A percentile compares a stretch with the other conserved stretches of the same genome.
These are phyloP conservation scores for Poronia punctata DNA, from an alignment of 495 filamentous ascomycete species.

Conservation along the genomic window DNA sequence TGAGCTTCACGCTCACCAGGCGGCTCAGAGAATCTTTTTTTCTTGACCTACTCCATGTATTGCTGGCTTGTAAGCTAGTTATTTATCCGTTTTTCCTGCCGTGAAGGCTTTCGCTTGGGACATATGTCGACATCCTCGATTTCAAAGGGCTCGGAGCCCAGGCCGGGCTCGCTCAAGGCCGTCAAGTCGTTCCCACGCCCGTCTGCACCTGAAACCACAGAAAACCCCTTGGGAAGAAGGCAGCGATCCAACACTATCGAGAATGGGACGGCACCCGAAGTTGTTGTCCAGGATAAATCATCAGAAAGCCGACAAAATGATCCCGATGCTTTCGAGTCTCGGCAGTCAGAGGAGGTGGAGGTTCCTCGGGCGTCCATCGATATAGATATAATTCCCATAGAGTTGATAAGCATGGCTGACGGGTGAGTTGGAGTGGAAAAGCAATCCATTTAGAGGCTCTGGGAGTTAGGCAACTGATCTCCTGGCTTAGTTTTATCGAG, in stretches of 20 bases:
- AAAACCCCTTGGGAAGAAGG: slow-evolving; percentile 32
- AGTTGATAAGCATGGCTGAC: slow-evolving; percentile 83
- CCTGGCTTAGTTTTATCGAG: slow-evolving; percentile 68
- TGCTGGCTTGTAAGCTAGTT: too few relatives aligned
- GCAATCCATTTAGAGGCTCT: too few relatives aligned
- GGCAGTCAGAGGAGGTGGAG: slow-evolving; percentile 43
- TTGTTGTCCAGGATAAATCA: slow-evolving; percentile 23
- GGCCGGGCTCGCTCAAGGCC: slow-evolving; percentile 14
- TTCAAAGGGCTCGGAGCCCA: slow-evolving; percentile 22
- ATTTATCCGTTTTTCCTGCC: too few relatives aligned
- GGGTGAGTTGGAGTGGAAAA: slow-evolving; percentile 59
- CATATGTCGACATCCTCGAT: slow-evolving; percentile 30
- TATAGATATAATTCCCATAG: slow-evolving; percentile 84
- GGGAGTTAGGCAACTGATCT: too few relatives aligned
- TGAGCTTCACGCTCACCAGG: too few relatives aligned
- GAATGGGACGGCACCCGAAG: slow-evolving; percentile 41
- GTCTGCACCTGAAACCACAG: slow-evolving; percentile 32
- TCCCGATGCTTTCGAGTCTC: slow-evolving; percentile 45
- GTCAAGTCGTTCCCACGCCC: slow-evolving; percentile 52
- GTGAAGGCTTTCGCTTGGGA: too few relatives aligned
- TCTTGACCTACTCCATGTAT: too few relatives aligned
- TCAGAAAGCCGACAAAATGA: slow-evolving; percentile 11
- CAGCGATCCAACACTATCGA: slow-evolving; percentile 60
- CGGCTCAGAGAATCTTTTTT: too few relatives aligned
- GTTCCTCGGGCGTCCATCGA: slow-evolving; percentile 51